A percentile compares a stretch with the other conserved stretches of the same genome.
These are phyloP conservation scores for Strigomonas oncopelti DNA, from an alignment of 208 protist genomes.

Conservation along the genomic window DNA sequence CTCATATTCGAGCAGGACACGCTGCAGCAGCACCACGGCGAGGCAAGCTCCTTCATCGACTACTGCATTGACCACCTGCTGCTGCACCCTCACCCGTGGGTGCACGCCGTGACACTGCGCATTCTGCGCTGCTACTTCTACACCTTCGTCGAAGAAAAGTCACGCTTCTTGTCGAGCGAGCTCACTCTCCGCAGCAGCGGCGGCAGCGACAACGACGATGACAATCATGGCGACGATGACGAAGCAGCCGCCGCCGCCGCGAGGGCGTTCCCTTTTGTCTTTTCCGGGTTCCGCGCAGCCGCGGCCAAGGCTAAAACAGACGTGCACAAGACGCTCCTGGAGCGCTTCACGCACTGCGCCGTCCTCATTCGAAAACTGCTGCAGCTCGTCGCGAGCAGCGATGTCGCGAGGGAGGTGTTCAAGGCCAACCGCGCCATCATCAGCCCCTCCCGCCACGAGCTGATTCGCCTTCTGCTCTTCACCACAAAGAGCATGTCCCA, in stretches of 20 bases:
- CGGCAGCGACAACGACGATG: too few species aligned
- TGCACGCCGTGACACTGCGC: constrained; percentile 66
- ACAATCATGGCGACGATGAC: not conserved
- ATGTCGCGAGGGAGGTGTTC: constrained; percentile 81
- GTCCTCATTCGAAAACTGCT: constrained; percentile 42
- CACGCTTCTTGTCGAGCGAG: constrained; percentile 45
- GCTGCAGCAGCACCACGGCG: constrained; percentile 3
- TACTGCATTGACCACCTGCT: constrained; percentile 42
- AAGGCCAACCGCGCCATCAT: constrained; percentile 65
- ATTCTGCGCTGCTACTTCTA: constrained; percentile 76
- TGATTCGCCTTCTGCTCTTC: constrained; percentile 71
- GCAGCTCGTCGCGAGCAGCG: constrained; percentile 51
- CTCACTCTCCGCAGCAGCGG: constrained; percentile 11
- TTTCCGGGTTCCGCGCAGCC: not conserved
- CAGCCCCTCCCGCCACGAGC: constrained; percentile 54
- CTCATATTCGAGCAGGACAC: constrained; percentile 8
- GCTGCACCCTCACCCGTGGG: constrained; percentile 79
- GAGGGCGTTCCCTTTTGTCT: not conserved
- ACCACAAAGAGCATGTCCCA: constrained; percentile 37
- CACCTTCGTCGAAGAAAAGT: constrained; percentile 56
- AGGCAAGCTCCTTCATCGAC: constrained; percentile 39
- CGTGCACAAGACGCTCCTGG: constrained; percentile 15
- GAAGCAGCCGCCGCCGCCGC: not conserved
- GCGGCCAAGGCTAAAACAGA: constrained; percentile 8
- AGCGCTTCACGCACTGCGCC: constrained; percentile 16